A percentile compares a stretch with the other conserved stretches of the same genome.
These are phyloP conservation scores for Dictyostelium discoideum DNA, from an alignment of 78 protist genomes.

Conservation along the genomic window DNA sequence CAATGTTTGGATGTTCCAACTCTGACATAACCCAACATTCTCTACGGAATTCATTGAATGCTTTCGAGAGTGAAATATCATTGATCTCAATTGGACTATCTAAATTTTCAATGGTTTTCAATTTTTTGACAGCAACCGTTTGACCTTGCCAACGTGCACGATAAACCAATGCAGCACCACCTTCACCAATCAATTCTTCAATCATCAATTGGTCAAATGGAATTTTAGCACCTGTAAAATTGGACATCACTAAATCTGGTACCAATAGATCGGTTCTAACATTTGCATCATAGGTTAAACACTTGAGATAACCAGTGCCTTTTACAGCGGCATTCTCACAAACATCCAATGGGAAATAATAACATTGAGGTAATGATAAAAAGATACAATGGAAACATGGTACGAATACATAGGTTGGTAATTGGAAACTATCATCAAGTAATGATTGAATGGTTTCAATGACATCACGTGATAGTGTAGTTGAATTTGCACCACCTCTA, in stretches of 20 bases:
- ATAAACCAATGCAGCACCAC: slow-evolving; percentile 84
- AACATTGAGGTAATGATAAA: slow-evolving; percentile 5
- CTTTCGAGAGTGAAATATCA: slow-evolving; percentile 62
- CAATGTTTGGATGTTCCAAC: slow-evolving; percentile 79
- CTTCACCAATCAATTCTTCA: slow-evolving; percentile 77
- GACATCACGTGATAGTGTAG: slow-evolving; percentile 66
- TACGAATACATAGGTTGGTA: slow-evolving; percentile 35
- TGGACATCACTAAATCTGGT: slow-evolving; percentile 80
- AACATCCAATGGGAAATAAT: slow-evolving; percentile 70
- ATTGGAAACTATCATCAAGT: slow-evolving; percentile 43
- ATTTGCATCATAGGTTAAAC: slow-evolving; percentile 17
- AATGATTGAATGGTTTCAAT: slow-evolving; percentile 74
- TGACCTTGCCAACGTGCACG: slow-evolving; percentile 66
- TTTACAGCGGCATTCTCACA: slow-evolving; percentile 85
- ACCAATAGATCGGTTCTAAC: slow-evolving; percentile 71
- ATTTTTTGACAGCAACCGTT: slow-evolving; percentile 74
- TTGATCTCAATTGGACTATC: slow-evolving; percentile 56
- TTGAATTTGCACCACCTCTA: slow-evolving; percentile 27
- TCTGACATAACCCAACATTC: slow-evolving; percentile 82
- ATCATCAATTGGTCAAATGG: slow-evolving; percentile 37
- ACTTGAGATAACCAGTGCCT: slow-evolving; percentile 64
- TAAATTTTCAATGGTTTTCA: slow-evolving; percentile 41
- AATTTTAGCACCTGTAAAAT: slow-evolving; percentile 78
- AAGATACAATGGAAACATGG: slow-evolving; percentile 82
- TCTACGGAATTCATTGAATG: slow-evolving; percentile 82